Conservation (phyloP, 2,329 filamentous ascomycete species). For the Verticillium alfalfae region DNA sequence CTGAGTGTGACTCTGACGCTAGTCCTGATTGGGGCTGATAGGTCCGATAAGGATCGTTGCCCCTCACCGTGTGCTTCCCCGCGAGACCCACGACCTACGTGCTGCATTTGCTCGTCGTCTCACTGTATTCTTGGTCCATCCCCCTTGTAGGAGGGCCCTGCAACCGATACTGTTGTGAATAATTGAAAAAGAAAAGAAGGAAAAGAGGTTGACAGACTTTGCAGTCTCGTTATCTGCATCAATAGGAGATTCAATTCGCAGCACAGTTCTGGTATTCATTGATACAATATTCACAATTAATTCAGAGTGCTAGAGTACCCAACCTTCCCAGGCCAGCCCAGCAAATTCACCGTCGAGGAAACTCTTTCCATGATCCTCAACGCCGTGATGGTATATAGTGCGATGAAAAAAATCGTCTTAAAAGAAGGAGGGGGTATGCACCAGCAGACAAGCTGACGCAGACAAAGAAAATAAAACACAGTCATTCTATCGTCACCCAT, state of each 20-base stretch:
- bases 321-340: background rate
- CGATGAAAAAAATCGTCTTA: background rate
- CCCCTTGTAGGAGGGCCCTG: too few species aligned
- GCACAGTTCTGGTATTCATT: background rate
- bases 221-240: background rate
- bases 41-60: constrained; percentile 24
- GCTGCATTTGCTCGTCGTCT: background rate
- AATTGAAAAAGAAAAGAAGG: too few species aligned
- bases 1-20: constrained; percentile 33
- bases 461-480: background rate
- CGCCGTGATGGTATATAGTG: constrained; percentile 13
- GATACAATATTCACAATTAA: background rate
- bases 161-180: too few species aligned
- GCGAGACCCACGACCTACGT: background rate
- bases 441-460: background rate
- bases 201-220: too few species aligned
- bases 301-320: background rate
- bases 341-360: background rate
- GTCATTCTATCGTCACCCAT: background rate
- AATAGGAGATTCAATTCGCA: background rate
- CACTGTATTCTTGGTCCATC: too few species aligned
- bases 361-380: constrained; percentile 8
- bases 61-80: background rate
- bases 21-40: constrained; percentile 28
- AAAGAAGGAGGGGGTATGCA: background rate